Evolutionary conservation across 2,329 filamentous ascomycete genomes (phyloP).

Genomic region (Parastagonospora nodorum): DNA sequence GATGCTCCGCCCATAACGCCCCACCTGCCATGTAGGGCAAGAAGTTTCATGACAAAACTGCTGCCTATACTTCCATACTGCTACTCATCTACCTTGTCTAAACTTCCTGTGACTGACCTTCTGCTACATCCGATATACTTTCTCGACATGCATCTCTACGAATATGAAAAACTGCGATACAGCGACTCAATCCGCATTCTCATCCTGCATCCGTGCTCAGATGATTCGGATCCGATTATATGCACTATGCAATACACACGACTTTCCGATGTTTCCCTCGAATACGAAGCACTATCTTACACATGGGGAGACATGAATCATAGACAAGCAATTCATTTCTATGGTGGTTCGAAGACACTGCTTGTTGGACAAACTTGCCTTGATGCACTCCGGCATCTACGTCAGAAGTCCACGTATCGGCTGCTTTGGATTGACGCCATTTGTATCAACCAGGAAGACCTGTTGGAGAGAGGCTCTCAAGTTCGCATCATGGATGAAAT

Average conservation of each 20-base stretch:
- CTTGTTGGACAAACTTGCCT: constrained; percentile 5
- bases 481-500: constrained; percentile 12
- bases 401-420: constrained; percentile 1
- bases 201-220: constrained; percentile 6
- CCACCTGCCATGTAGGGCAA: no score
- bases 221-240: constrained; percentile 4
- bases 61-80: no score
- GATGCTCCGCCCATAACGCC: no score
- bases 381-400: constrained; percentile 9
- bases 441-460: constrained; percentile 4
- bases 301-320: constrained; percentile 1
- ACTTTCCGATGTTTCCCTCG: background rate
- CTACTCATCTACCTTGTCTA: no score
- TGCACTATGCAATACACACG: constrained; percentile 11
- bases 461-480: constrained; percentile 7
- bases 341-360: constrained; percentile 1
- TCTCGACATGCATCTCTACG: constrained; percentile 1
- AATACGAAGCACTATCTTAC: background rate
- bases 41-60: no score
- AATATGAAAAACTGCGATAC: constrained; percentile 4
- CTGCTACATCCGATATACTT: background rate
- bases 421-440: constrained; percentile 9
- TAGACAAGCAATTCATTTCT: constrained; percentile 3
- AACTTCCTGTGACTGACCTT: no score
- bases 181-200: constrained; percentile 12